Conservation (phyloP, 805 yeast species). For the Kodamaea fukazawae region DNA sequence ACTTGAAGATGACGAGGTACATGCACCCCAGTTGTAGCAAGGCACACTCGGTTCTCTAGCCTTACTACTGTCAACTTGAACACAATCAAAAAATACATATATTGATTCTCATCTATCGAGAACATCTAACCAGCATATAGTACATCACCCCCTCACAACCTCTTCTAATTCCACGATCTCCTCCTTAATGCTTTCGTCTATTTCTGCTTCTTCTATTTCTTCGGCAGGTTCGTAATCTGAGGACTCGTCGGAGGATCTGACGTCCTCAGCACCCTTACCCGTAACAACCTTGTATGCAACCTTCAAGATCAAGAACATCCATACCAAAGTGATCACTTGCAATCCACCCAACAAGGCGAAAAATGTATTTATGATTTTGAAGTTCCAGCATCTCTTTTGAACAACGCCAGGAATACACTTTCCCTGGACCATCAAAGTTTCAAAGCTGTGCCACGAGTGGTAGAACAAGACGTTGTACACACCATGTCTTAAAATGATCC, state of each 20-base stretch:
- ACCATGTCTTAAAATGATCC: conserved; percentile 75
- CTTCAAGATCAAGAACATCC: conserved; percentile 72
- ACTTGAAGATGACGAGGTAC: too few species aligned
- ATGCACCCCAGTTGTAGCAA: too few species aligned
- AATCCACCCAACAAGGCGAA: conserved; percentile 57
- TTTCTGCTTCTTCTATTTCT: neutral
- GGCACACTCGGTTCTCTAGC: too few species aligned
- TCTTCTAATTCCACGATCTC: neutral
- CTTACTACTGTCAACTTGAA: neutral
- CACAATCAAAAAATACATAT: too few species aligned
- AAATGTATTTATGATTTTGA: conserved; percentile 45
- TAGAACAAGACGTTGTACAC: conserved; percentile 64
- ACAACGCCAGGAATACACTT: conserved; percentile 36
- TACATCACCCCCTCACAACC: neutral
- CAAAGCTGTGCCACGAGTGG: conserved; percentile 50
- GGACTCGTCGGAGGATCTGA: conserved; percentile 72
- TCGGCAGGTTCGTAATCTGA: conserved; percentile 29
- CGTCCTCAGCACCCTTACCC: conserved; percentile 82
- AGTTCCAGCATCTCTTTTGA: conserved; percentile 51
- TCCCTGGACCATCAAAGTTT: conserved; percentile 38
- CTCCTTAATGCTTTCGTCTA: neutral
- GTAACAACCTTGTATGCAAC: conserved; percentile 68
- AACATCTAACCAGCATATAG: too few species aligned
- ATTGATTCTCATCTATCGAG: too few species aligned
- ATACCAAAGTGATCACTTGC: conserved; percentile 61